Evolutionary conservation across 2,329 filamentous ascomycete species (phyloP).

Genomic region (Podosphaera fusca): DNA sequence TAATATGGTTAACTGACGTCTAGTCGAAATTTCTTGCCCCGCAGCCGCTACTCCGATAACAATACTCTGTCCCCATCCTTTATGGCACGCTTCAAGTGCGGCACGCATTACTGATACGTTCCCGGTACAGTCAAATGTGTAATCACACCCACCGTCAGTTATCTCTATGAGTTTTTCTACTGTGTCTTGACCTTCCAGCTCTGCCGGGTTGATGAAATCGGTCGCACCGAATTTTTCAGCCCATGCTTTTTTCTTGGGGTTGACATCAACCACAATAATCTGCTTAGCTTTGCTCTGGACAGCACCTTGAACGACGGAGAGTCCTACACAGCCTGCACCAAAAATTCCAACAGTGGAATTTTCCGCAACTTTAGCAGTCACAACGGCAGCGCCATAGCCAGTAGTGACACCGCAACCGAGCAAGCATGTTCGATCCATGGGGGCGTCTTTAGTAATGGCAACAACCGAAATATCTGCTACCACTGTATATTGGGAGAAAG

Average conservation of each 20-base stretch:
- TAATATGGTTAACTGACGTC: conserved; percentile 41
- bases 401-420: conserved; percentile 97
- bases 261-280: conserved; percentile 50
- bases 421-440: conserved; percentile 89
- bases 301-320: conserved; percentile 85
- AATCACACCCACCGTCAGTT: conserved; percentile 95
- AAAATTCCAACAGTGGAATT: conserved; percentile 82
- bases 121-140: conserved; percentile 97
- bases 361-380: conserved; percentile 79
- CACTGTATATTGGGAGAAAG: conserved; percentile 97
- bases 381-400: conserved; percentile 83
- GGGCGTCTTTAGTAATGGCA: conserved; percentile 68
- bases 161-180: conserved; percentile 88
- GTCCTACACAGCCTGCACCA: conserved; percentile 83
- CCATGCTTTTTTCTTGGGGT: conserved; percentile 82
- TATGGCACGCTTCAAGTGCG: conserved; percentile 93
- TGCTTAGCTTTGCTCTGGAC: conserved; percentile 28
- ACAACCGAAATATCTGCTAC: conserved; percentile 97
- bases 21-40: conserved; percentile 81
- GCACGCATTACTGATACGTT: conserved; percentile 92
- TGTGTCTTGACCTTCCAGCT: conserved; percentile 56
- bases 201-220: conserved; percentile 82
- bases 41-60: conserved; percentile 93
- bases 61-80: conserved; percentile 96
- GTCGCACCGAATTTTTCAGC: conserved; percentile 85